These are phyloP conservation scores for Alternaria panax DNA, from an alignment of 2,329 filamentous ascomycete genomes.

Conservation along the genomic window DNA sequence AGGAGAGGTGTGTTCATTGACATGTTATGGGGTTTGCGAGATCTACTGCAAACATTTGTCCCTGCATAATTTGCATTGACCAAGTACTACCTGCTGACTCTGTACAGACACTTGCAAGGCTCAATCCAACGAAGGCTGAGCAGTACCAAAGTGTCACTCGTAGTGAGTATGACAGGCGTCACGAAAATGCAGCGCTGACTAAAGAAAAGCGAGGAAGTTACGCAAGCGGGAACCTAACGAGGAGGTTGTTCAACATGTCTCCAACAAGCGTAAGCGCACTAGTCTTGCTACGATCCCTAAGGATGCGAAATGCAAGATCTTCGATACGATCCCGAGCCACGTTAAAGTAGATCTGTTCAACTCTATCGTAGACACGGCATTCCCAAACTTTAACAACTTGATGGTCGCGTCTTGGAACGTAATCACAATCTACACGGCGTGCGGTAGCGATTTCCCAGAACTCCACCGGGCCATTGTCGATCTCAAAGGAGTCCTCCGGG, in stretches of 20 bases:
- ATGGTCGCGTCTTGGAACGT: conserved; percentile 45
- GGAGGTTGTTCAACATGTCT: conserved; percentile 27
- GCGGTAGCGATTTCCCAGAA: conserved; percentile 36
- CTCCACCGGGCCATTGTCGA: conserved; percentile 35
- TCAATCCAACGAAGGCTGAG: conserved; percentile 15
- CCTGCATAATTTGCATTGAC: neutral
- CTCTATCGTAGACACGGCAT: conserved; percentile 31
- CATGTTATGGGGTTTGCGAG: neutral
- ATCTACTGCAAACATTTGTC: neutral
- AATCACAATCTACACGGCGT: conserved; percentile 35
- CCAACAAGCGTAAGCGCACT: conserved; percentile 36
- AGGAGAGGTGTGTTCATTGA: conserved; percentile 32
- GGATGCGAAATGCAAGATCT: conserved; percentile 29
- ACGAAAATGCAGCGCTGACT: neutral
- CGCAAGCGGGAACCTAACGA: conserved; percentile 21
- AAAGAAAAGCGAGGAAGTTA: conserved; percentile 3
- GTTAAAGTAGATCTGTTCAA: conserved; percentile 42
- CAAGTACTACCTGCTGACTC: neutral
- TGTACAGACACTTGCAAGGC: conserved; percentile 26
- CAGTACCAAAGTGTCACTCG: conserved; percentile 1
- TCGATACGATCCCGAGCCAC: conserved; percentile 31
- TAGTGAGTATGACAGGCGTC: conserved; percentile 5
- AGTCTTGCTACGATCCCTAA: conserved; percentile 33
- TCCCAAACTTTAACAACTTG: conserved; percentile 42
- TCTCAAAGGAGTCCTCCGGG: conserved; percentile 35